phyloP scores from a whole-genome alignment of 129 eudicot species.

The Escallonia rubra region DNA sequence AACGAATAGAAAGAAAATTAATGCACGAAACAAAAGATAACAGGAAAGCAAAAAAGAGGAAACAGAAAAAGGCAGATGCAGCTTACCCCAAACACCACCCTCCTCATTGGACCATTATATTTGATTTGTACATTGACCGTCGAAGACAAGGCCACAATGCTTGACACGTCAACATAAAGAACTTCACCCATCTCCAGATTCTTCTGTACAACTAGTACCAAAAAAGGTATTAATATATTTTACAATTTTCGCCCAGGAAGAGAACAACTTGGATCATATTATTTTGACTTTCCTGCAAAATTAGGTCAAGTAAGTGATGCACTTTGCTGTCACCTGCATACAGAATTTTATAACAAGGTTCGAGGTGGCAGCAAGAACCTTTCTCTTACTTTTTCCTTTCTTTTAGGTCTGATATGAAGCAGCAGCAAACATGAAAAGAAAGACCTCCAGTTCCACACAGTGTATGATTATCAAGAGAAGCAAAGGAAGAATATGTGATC shows the following conservation, averaged over 20 bases:
- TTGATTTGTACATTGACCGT: constrained; percentile 70
- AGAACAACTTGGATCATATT: neutral
- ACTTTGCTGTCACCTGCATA: too few relatives aligned
- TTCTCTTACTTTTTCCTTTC: too few relatives aligned
- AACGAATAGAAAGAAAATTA: neutral
- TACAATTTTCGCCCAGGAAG: neutral
- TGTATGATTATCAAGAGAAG: too few relatives aligned
- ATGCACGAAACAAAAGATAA: neutral
- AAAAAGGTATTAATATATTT: neutral
- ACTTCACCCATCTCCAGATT: constrained; percentile 97
- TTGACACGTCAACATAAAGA: constrained; percentile 77
- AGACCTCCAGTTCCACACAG: too few relatives aligned
- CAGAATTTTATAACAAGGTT: too few relatives aligned
- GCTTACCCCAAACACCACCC: constrained; percentile 92
- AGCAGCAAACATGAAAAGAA: too few relatives aligned
- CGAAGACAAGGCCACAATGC: constrained; percentile 74
- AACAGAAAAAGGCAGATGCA: constrained; percentile 8
- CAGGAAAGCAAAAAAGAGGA: neutral
- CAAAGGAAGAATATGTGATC: too few relatives aligned
- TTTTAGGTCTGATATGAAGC: too few relatives aligned
- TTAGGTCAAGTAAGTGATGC: too few relatives aligned
- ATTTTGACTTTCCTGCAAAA: too few relatives aligned
- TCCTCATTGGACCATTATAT: constrained; percentile 86
- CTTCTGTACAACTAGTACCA: constrained; percentile 88
- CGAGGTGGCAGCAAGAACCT: too few relatives aligned